Base-by-base conservation (phyloP, 768 basidiomycete species). In the Phylloporus rhodoxanthus region DNA sequence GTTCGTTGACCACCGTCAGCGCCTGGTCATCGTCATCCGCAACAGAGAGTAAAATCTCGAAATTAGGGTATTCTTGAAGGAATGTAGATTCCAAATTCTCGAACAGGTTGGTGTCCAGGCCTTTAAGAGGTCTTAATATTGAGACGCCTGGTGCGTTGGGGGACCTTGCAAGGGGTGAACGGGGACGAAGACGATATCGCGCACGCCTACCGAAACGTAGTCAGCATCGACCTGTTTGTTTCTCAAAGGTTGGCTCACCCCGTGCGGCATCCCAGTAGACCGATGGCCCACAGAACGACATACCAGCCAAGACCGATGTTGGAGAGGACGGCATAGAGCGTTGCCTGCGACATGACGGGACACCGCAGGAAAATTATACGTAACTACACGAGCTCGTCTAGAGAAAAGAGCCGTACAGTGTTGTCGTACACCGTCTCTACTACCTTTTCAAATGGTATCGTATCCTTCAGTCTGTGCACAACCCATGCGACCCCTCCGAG, bases 31-130 rank as follows among this genome's bases (percentile, higher is more conserved):
- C 66, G 57, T 85, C 84, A 45, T 90, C 83, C n/a, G 91, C 91
- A 5, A 98, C 85, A 23, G 89, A 91, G 52, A 97, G 83, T 36
- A 98, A 72, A 49, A 99, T 81, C 68, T 99, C 94, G 59, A 81
- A 95, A 55, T 87, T 87, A 1, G 88, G 83, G 65, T 98, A 98
- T 55, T 94, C 87, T 61, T 96, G 92, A 28, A 72, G 75, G 69
- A 98, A 95, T 0, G 90, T 89, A 4, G 92, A 91, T 68, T 96
- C 91, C 43, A 99, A 72, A 66, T 97, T 97, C 72, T 96, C 93
- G 68, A 87, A 97, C 17, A 99, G 78, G 66, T 98, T 98, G 50
- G 86, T 80, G 68, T 99, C 96, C 20, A 99, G 74, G 13, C 96
- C 96, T 66, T 94, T 94, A 44, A 99, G 75, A 7, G 96, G 96